A percentile compares a stretch with the other conserved stretches of the same genome.
These are phyloP conservation scores for Dionaea muscipula DNA, from an alignment of 179 eudicot genomes.

Conservation along the genomic window DNA sequence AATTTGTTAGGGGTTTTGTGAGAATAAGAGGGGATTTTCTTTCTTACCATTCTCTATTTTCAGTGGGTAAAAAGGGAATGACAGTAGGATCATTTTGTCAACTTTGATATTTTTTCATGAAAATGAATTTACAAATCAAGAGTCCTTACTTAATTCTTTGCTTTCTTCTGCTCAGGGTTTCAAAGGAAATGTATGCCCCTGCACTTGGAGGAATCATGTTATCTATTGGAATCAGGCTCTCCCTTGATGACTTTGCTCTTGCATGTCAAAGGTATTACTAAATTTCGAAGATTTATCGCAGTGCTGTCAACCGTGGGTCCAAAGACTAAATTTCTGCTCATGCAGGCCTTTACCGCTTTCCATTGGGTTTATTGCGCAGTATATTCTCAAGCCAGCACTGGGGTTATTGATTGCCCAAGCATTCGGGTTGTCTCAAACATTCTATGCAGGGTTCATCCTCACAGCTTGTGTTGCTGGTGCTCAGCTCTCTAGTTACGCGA, in stretches of 20 bases:
- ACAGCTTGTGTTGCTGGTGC: conserved; percentile 95
- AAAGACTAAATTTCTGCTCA: conserved; percentile 9
- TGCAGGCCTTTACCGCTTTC: conserved; percentile 81
- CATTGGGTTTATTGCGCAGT: conserved; percentile 68
- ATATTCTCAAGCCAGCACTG: conserved; percentile 55
- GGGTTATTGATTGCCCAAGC: conserved; percentile 74
- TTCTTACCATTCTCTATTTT: too few species aligned
- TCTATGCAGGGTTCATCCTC: conserved; percentile 77
- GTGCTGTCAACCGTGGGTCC: conserved; percentile 1
- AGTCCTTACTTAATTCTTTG: too few species aligned
- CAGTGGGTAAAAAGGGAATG: too few species aligned
- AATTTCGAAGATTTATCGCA: neutral
- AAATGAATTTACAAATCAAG: too few species aligned
- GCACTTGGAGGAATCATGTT: conserved; percentile 98
- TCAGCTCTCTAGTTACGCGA: conserved; percentile 92
- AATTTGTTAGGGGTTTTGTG: too few species aligned
- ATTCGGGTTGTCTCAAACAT: conserved; percentile 64
- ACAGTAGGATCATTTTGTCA: too few species aligned
- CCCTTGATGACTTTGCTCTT: conserved; percentile 67
- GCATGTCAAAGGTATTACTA: conserved; percentile 62
- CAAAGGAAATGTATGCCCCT: conserved; percentile 87
- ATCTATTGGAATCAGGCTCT: conserved; percentile 79
- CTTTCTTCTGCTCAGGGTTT: conserved; percentile 45
- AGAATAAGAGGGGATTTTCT: too few species aligned
- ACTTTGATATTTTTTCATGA: neutral